Evolutionary conservation across 139 green algal species (phyloP), one percentile per base, ranked within the genome.

Genomic region (Asterochloris sp.): DNA sequence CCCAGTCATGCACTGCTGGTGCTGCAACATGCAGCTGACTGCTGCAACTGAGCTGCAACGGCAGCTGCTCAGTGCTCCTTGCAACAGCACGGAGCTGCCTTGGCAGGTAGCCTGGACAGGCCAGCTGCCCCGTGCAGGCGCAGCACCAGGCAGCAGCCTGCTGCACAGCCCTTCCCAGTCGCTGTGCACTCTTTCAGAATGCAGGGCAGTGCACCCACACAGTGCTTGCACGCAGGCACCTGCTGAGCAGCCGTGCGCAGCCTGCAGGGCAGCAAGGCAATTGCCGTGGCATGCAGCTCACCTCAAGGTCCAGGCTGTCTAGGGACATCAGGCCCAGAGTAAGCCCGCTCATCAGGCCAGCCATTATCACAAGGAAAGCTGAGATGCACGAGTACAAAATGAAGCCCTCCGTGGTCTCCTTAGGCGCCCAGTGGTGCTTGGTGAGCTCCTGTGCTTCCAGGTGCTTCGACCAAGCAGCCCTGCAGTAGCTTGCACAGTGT

Each of bases 281-380:
- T 17, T 67, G 77, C 2, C 17, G 78, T 28, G 14, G 17, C n/a
- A 12, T 19, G 23, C 26, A 38, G 29, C 83, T 11, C 61, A 94
- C 90, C 89, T 95, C 92, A 29, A 96, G 79, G 29, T 95, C 92
- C 29, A 88, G 77, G 13, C 62, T 80, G 68, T 92, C 86, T 21
- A 96, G 81, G 0, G 81, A 89, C 75, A 94, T 88, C 38, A 95
- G 84, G 47, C 94, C 95, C n/a, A 98, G 87, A 0, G 95, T 97
- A 0, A 98, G 86, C 0, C 94, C 94, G 54, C 86, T 92, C 86
- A 94, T 93, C 0, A 96, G 26, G 10, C 92, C 93, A 0, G 92
- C 92, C 47, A 93, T 80, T n/a, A 89, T 62, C 2, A 90, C 81
- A 10, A 94, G 84, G 6, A 21, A 60, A 17, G 78, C 69, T 8